Base-by-base conservation (phyloP, 768 basidiomycete species). In the Lentinula detonsa region DNA sequence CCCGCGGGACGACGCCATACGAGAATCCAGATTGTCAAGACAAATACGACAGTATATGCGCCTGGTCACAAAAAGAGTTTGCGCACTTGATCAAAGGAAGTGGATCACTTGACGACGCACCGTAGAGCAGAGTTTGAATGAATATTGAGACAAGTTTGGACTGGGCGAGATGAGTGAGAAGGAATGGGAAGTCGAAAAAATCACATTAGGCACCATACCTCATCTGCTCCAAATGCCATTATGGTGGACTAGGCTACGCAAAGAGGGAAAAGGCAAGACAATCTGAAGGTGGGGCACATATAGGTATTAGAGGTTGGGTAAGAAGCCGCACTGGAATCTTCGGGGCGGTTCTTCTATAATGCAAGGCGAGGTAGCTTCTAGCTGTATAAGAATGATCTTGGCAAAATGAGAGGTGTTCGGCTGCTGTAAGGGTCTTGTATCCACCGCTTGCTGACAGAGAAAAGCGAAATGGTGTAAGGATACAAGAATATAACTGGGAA, bases 21-120 rank as follows among this genome's bases (percentile, higher is more conserved):
- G 62, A 75, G 65, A 39, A 74, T 67, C 67, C 68, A 74, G 35
- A 65, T 68, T 3, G 73, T 71, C 37, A 73, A 59, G 15, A 65
- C 42, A 59, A 74, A 73, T 48, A 75, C 59, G 23, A 73, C 70
- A 16, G 63, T 62, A 50, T 71, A 74, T 6, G 70, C 65, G 18
- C 72, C 72, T 73, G 35, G 43, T 7, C 23, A 53, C 13, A 3
- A 58, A n/a, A 46, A 46, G 46, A 63, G 11, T 33, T 34, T 21
- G 28, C 23, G 13, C 21, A 33, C 5, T 37, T 10, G 35, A 21
- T 37, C 34, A 10, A 18, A 4, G 28, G 45, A 48, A 39, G 37
- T 39, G 2, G 1, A 6, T 18, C 18, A 46, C 9, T 5, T 8
- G 21, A 13, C 9, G 28, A 40, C 61, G 51, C 42, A 69, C 70